phyloP scores from a whole-genome alignment of 768 basidiomycete species.

The Crepidotus variabilis region DNA sequence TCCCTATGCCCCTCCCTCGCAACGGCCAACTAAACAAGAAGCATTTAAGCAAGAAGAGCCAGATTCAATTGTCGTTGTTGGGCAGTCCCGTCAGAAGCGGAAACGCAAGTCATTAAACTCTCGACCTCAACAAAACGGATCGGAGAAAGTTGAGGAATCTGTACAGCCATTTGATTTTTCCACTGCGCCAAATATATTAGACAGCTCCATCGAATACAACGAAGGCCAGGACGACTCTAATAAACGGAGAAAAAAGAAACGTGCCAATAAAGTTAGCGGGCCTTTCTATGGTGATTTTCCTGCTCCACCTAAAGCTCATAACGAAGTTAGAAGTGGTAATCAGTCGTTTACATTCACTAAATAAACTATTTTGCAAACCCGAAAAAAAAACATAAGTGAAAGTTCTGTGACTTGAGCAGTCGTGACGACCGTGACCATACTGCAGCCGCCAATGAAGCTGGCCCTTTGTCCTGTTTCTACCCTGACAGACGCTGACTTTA shows the following conservation, averaged over 20 bases:
- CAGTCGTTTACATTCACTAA: conserved; percentile 57
- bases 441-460: no score
- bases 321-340: conserved; percentile 67
- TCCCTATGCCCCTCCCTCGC: conserved; percentile 69
- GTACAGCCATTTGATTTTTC: conserved; percentile 66
- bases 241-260: conserved; percentile 30
- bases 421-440: no score
- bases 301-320: conserved; percentile 60
- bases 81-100: conserved; percentile 60
- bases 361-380: no score
- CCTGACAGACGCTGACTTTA: no score
- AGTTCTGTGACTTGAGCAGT: no score
- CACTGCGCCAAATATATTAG: conserved; percentile 66
- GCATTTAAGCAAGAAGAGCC: conserved; percentile 43
- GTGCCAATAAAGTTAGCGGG: conserved; percentile 34
- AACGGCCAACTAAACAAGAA: conserved; percentile 36
- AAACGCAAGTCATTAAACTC: conserved; percentile 37
- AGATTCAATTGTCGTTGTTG: conserved; percentile 72
- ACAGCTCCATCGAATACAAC: conserved; percentile 19
- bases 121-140: conserved; percentile 2
- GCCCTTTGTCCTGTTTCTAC: no score
- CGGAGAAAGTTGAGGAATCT: conserved; percentile 20
- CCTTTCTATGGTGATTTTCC: conserved; percentile 55
- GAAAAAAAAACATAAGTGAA: no score
- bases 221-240: conserved; percentile 26